Evolutionary conservation across 1,139 yeast genomes (phyloP), one percentile per base, ranked within the genome.

Genomic region (Saccharomyces hybrid): DNA sequence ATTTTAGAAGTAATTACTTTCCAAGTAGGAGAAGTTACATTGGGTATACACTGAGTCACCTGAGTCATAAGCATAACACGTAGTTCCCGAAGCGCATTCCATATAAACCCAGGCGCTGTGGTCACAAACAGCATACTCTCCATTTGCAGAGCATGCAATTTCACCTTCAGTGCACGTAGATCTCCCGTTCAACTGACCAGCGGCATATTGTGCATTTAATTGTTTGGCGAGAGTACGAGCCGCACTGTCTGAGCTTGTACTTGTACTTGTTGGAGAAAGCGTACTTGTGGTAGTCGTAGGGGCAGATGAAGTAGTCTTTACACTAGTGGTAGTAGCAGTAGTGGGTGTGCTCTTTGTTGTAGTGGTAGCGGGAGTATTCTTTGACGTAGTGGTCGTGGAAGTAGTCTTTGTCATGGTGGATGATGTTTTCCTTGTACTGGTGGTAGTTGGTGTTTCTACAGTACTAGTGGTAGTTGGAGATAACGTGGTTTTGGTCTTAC

Each of bases 61-160:
- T 49, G 64, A 64, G 46, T 71, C 74, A 58, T 71, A 73, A 23
- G 85, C 84, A 57, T 72, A 75, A 68, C 88, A 83, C 2, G 79
- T 74, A 5, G 87, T 82, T 49, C 85, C 84, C 2, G 77, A 69
- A 8, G 84, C 79, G 68, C 88, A 83, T 46, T 69, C 74, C 63
- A 76, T 74, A 26, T 64, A 64, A 16, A 80, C 82, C 87, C 88
- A 83, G 23, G 67, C 57, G 47, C 82, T 81, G 61, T 71, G 74
- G 62, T 78, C 75, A 69, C 87, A 83, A 42, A 80, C 69, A 14
- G 85, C 82, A 59, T 77, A 75, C 46, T 71, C 59, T 50, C 83
- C 84, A 57, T 72, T 71, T n/a, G 73, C 62, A 14, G 76, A 64
- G 67, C 86, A 82, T 3, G 82, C 75, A 38, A 75, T 60, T 11